phyloP scores from a whole-genome alignment of 148 eudicot species.

The Cornus suecica region DNA sequence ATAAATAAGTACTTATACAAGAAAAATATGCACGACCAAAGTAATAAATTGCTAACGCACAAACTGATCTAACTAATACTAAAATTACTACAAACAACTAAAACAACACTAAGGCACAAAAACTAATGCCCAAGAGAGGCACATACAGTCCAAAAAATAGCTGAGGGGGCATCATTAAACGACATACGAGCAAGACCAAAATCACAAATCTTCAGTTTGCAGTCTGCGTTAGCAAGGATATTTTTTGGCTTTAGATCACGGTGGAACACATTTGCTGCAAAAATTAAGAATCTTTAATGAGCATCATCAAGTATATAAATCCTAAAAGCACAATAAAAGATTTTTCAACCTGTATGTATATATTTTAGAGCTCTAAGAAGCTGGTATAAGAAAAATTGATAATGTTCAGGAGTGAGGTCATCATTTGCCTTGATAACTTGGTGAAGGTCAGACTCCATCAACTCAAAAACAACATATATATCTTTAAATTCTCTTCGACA shows the following conservation, averaged over 20 bases:
- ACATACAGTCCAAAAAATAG: slow-evolving; percentile 64
- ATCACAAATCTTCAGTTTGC: slow-evolving; percentile 63
- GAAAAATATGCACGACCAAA: not conserved
- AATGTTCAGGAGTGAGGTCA: slow-evolving; percentile 62
- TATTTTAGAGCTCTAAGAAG: slow-evolving; percentile 64
- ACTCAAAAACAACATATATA: slow-evolving; percentile 63
- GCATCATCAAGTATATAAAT: not conserved
- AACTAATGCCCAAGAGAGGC: slow-evolving; percentile 5
- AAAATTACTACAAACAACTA: not conserved
- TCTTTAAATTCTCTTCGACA: slow-evolving; percentile 66
- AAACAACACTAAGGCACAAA: not conserved
- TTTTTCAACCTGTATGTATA: slow-evolving; percentile 52
- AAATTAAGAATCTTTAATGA: not conserved
- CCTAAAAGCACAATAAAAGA: slow-evolving; percentile 1
- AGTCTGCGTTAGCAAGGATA: slow-evolving; percentile 63
- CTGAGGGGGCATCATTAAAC: slow-evolving; percentile 52
- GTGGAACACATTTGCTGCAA: slow-evolving; percentile 56
- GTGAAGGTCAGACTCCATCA: slow-evolving; percentile 70
- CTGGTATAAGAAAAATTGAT: slow-evolving; percentile 63
- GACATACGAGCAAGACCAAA: slow-evolving; percentile 63
- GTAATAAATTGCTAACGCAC: not conserved
- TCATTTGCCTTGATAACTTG: slow-evolving; percentile 63
- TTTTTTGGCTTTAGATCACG: slow-evolving; percentile 57
- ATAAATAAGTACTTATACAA: not conserved
- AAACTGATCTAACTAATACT: not conserved